These are phyloP conservation scores for Pythium grandisporangium DNA, from an alignment of 352 stramenopile species.

Conservation along the genomic window DNA sequence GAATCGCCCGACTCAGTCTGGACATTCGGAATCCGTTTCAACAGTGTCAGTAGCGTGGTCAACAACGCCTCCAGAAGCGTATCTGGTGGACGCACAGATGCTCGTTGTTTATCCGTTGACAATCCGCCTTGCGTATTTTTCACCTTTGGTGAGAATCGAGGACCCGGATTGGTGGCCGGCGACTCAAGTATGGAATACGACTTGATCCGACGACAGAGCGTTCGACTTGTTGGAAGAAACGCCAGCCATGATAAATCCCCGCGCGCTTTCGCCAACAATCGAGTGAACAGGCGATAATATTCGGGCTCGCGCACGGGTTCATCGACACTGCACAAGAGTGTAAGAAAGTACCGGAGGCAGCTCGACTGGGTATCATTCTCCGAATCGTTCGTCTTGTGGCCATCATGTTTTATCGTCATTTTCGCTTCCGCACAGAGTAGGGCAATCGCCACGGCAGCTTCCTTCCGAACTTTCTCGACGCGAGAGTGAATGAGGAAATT, in stretches of 20 bases:
- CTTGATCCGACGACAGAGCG: conserved; percentile 8
- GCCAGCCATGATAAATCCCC: conserved; percentile 3
- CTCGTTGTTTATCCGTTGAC: no score
- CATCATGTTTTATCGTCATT: no score
- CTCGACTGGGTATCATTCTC: conserved; percentile 26
- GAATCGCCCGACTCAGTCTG: conserved; percentile 31
- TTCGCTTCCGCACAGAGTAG: conserved; percentile 6
- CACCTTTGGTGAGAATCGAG: no score
- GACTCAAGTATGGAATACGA: no score
- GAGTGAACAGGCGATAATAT: conserved; percentile 11
- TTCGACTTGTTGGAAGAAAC: conserved; percentile 8
- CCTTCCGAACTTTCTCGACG: conserved; percentile 4
- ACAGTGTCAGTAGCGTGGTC: conserved; percentile 10
- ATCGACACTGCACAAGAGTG: conserved; percentile 6
- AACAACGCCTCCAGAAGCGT: conserved; percentile 9
- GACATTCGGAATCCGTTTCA: conserved; percentile 18
- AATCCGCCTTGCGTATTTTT: no score
- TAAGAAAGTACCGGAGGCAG: conserved; percentile 8
- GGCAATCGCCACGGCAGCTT: conserved; percentile 6
- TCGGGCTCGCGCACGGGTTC: conserved; percentile 3
- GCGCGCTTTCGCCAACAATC: conserved; percentile 2
- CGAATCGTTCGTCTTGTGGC: conserved; percentile 31
- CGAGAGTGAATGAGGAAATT: conserved; percentile 5
- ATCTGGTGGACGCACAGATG: no score
- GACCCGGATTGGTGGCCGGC: no score